phyloP scores from a whole-genome alignment of 129 eudicot species.

The Flaveria sonorensis region DNA sequence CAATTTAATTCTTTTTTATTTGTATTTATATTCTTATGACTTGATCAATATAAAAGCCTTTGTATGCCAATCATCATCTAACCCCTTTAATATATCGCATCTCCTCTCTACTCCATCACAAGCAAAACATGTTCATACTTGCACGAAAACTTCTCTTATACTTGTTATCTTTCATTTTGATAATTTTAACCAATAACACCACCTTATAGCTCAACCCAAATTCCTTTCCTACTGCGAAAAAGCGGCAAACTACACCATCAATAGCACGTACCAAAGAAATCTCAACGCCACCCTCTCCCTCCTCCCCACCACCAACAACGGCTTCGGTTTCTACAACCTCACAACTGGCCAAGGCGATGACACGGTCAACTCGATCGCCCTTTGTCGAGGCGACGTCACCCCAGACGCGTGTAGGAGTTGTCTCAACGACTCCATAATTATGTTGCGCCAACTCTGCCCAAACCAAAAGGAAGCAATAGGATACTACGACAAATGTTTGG shows the following conservation, averaged over 20 bases:
- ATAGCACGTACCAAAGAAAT: background rate
- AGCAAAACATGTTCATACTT: background rate
- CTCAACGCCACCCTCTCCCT: background rate
- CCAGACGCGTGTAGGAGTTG: conserved; percentile 31
- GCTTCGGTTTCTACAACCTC: conserved; percentile 36
- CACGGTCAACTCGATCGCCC: conserved; percentile 34
- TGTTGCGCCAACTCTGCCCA: conserved; percentile 29
- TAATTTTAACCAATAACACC: background rate
- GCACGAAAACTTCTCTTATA: background rate
- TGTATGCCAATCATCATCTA: too few species aligned
- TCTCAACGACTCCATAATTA: conserved; percentile 15
- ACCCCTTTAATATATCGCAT: background rate
- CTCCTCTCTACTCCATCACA: background rate
- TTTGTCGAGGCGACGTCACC: conserved; percentile 49
- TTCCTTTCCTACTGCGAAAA: background rate
- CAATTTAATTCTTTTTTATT: too few species aligned
- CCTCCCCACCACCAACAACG: background rate
- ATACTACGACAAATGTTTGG: conserved; percentile 33
- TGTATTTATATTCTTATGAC: too few species aligned
- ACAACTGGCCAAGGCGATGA: conserved; percentile 25
- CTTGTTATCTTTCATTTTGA: background rate
- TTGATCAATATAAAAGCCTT: too few species aligned
- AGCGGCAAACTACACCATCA: background rate
- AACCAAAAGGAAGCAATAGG: conserved; percentile 39
- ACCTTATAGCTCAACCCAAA: conserved; percentile 18